These are phyloP conservation scores for Colletotrichum incanum DNA, from an alignment of 2,329 filamentous ascomycete species.

Conservation along the genomic window DNA sequence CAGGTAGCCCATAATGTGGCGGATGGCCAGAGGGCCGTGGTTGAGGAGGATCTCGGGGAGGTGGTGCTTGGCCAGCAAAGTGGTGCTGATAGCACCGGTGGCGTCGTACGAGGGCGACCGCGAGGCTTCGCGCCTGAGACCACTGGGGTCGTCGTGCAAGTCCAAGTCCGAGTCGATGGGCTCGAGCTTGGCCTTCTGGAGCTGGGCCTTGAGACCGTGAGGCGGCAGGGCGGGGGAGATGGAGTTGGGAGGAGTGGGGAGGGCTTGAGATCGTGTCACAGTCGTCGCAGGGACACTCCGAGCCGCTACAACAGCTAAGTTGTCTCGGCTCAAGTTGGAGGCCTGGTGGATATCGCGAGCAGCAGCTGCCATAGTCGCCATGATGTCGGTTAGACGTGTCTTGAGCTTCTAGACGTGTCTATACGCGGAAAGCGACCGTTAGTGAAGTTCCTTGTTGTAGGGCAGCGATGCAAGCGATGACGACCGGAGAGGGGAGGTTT, in stretches of 20 bases:
- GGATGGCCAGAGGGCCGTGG: slow-evolving; percentile 93
- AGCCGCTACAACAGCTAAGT: slow-evolving; percentile 81
- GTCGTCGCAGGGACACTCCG: slow-evolving; percentile 71
- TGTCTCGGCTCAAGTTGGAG: slow-evolving; percentile 73
- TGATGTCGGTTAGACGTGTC: slow-evolving; percentile 58
- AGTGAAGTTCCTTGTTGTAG: slow-evolving; percentile 44
- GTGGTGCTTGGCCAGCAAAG: slow-evolving; percentile 89
- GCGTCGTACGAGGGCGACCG: slow-evolving; percentile 75
- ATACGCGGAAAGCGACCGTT: slow-evolving; percentile 50
- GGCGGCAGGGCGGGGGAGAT: slow-evolving; percentile 91
- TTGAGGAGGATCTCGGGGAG: slow-evolving; percentile 91
- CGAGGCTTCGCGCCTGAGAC: slow-evolving; percentile 50
- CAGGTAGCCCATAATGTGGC: slow-evolving; percentile 94
- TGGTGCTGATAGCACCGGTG: slow-evolving; percentile 85
- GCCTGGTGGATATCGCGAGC: slow-evolving; percentile 77
- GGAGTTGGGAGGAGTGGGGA: slow-evolving; percentile 95
- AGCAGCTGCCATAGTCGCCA: slow-evolving; percentile 78
- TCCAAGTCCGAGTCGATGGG: slow-evolving; percentile 90
- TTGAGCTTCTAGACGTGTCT: slow-evolving; percentile 65
- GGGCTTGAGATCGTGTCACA: slow-evolving; percentile 73
- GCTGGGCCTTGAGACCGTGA: slow-evolving; percentile 81
- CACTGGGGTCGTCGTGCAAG: slow-evolving; percentile 68
- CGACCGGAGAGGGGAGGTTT: background rate
- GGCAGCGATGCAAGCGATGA: slow-evolving; percentile 1
- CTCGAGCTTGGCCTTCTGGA: slow-evolving; percentile 72